Base-by-base conservation (phyloP, 768 basidiomycete genomes). In the Inosperma sp. region DNA sequence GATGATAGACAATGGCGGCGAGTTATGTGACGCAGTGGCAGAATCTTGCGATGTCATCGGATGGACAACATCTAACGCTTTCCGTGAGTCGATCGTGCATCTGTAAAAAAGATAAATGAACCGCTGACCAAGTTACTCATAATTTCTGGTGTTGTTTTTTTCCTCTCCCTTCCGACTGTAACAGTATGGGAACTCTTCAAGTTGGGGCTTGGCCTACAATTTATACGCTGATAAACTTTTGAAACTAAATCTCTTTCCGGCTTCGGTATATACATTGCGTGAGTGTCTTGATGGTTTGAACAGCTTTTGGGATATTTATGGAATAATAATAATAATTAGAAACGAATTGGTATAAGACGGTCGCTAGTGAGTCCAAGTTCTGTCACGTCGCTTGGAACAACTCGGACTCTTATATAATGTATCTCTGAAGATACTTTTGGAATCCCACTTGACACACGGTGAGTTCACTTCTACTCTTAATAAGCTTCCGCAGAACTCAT, bases 181-280 rank as follows among this genome's bases (percentile, higher is more conserved):
- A 6, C 19, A 33, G 27, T 35, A 45, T 27, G 36, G 21, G 25
- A 34, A 25, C 22, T 37, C 42, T 55, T 44, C 52, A 47, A 78
- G 76, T 52, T 83, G 81, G 82, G 79, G 79, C 4, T 58, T 83
- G 23, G 66, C 77, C 9, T 85, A 86, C 65, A 84, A 85, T 66
- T 59, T 86, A 43, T 83, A 73, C 49, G 79, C 74, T 8, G 83
- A 84, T 59, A 77, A 73, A 59, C 66, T 85, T 33, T 64, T 85
- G 41, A 73, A 73, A 29, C 71, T 78, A 17, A 72, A 76, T 40
- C 61, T 85, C 13, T 79, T 85, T 65, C 77, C 77, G 3, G 40
- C 59, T 6, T 72, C 70, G 8, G 60, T 80, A 10, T 80, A 77
- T 58, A 55, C 67, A 23, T 72, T 74, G 68, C 78, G 76, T 75